Evolutionary conservation across 2,329 filamentous ascomycete genomes (phyloP), one percentile per base, ranked within the genome.

Genomic region (Pseudogymnoascus sp.): DNA sequence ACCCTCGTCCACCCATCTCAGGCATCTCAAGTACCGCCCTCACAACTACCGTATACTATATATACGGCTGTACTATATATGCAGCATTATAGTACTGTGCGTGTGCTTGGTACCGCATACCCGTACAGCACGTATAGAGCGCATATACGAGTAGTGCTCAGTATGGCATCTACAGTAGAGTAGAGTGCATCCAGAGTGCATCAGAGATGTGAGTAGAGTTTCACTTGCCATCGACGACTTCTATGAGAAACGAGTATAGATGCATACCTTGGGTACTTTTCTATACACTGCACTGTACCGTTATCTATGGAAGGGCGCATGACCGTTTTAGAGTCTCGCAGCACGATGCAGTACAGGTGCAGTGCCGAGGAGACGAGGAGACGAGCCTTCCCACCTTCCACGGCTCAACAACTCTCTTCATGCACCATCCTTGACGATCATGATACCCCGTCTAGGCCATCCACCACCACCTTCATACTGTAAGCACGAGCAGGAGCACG

Each of bases 31-130:
- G 46, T 56, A 56, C 46, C 46, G 46, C 16, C 10, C n/a, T 7
- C 46, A 19, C 46, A 56, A 56, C 46, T 56, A 56, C 46, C 46
- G 46, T 56, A 56, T 56, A 56, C 46, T 56, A 56, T 43, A 43
- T 41, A 41, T 41, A 16, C 38, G 19, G n/a, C 40, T 7, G 2
- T 10, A 31, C 28, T 31, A 46, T 43, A 43, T 40, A 40, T 40
- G 38, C 40, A 43, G 19, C 19, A 33, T 7, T 33, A 33, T 19
- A 19, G 19, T 19, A 19, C 19, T 19, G 19, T 19, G 19, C 19
- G 19, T 19, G 19, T 19, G 19, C 19, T 19, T 19, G 19, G 19
- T 19, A 19, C 19, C 19, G 19, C 19, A 19, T 2, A 19, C 26
- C 3, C 26, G 26, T 28, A 28, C 26, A 28, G 19, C 19, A 19